Percentiles rank a stretch among this genome's conserved stretches.
These are phyloP conservation scores for Pythium rhizo-oryzae DNA, from an alignment of 352 stramenopile genomes.

Conservation along the genomic window DNA sequence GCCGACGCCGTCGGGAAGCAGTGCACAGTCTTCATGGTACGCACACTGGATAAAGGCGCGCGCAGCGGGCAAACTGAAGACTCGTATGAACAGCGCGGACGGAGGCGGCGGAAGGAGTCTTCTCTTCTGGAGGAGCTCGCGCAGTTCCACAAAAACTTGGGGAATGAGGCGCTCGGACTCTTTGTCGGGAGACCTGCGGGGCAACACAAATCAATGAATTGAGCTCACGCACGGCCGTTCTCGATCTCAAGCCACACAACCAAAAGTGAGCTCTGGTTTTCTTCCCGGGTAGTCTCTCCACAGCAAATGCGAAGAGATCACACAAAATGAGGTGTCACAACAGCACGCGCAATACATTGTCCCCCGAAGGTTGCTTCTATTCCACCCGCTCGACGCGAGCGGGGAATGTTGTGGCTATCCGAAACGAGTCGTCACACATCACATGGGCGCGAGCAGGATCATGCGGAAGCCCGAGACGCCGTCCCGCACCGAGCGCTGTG, in stretches of 20 bases:
- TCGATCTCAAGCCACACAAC: neutral
- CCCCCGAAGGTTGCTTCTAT: slow-evolving; percentile 17
- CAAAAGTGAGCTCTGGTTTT: too few species aligned
- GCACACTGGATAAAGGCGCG: neutral
- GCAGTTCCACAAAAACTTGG: slow-evolving; percentile 10
- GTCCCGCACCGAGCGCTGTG: slow-evolving; percentile 35
- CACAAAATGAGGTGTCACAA: too few species aligned
- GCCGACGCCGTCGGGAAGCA: slow-evolving; percentile 31
- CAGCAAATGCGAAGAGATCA: too few species aligned
- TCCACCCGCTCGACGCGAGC: slow-evolving; percentile 1
- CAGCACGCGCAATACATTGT: too few species aligned
- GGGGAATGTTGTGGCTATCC: too few species aligned
- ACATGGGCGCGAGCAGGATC: slow-evolving; percentile 27
- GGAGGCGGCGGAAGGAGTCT: neutral
- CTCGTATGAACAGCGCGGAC: neutral
- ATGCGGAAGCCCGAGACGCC: slow-evolving; percentile 32
- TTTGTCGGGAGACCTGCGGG: too few species aligned
- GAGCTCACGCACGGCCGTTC: neutral
- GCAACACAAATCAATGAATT: too few species aligned
- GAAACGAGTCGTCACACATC: neutral
- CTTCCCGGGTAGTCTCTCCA: too few species aligned
- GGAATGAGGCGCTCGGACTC: slow-evolving; percentile 5
- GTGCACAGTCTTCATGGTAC: slow-evolving; percentile 31
- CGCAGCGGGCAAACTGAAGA: too few species aligned
- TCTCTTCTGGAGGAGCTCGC: neutral